Base-by-base conservation (phyloP, 140 eudicot species). In the Stevia rebaudiana region DNA sequence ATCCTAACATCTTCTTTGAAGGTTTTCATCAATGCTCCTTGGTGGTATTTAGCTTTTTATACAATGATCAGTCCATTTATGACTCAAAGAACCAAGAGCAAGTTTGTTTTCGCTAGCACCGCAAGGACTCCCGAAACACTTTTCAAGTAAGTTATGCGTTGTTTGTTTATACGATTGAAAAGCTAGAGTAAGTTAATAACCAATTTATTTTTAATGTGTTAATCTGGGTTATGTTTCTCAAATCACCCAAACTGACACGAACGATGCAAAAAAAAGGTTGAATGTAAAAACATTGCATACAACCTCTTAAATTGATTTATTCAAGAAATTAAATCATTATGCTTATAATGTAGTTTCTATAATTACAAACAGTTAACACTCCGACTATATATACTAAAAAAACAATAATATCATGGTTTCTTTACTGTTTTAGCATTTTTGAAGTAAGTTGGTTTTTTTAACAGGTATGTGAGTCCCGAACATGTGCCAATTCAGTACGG, bases 401-500 rank as follows among this genome's bases (percentile, higher is more conserved):
- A 42, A 42, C 9, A 11, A 0, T 41, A 48, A 48, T 16, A 24
- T 31, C 37, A 22, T 17, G 10, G 52, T 43, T 71, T 4, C 18
- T 8, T 21, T 36, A 43, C 37, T 1, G 1, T 3, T 40, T 23
- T 53, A n/a, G 24, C n/a, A 6, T 50, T 40, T 28, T 50, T n/a
- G n/a, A 50, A 50, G 31, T 51, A 65, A 59, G 47, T 48, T 21
- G 37, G 46, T 53, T 36, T 72, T 8, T 53, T 62, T 56, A 18
- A 57, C 76, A 90, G 97, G 78, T 90, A 90, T 63, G 74, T 90
- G 53, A 49, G 81, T 16, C 95, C 94, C 0, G 97, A 90, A 63
- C 88, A 86, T 65, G 95, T 90, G 22, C 97, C 97, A 28, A 75
- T 83, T 63, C 95, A 82, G 52, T 90, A 90, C 40, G 97, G 97